Conservation (phyloP, 495 filamentous ascomycete species). For the Xylaria curta region DNA sequence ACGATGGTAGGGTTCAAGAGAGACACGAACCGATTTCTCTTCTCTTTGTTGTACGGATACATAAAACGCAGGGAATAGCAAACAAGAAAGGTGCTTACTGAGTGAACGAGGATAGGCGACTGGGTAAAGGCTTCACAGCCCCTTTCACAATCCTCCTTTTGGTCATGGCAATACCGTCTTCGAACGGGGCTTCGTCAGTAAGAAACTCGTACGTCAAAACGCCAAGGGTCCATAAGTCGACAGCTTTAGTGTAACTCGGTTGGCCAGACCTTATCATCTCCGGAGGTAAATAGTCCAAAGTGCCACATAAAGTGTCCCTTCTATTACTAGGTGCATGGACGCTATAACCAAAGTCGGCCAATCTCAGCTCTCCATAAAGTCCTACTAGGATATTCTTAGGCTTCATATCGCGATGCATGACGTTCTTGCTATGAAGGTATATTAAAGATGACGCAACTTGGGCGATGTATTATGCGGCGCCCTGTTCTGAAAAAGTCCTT, state of each 20-base stretch:
- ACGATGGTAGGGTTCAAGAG: conserved; percentile 11
- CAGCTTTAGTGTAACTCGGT: conserved; percentile 65
- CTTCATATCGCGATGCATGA: conserved; percentile 99
- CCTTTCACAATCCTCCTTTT: conserved; percentile 34
- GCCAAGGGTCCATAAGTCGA: conserved; percentile 80
- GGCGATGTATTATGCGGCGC: conserved; percentile 92
- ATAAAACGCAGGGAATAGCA: too few relatives aligned
- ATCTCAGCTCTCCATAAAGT: conserved; percentile 98
- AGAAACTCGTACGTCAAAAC: conserved; percentile 82
- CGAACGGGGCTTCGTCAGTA: conserved; percentile 80
- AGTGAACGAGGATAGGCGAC: conserved; percentile 52
- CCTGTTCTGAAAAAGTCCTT: conserved; percentile 88
- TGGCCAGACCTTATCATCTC: conserved; percentile 89
- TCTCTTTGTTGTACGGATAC: not conserved
- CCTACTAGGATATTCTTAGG: conserved; percentile 98
- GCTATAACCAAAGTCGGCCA: conserved; percentile 97
- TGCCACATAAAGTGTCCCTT: conserved; percentile 94
- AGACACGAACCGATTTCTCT: not conserved
- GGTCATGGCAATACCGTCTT: conserved; percentile 62
- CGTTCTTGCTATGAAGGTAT: conserved; percentile 95
- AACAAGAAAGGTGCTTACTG: too few relatives aligned
- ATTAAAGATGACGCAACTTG: conserved; percentile 89
- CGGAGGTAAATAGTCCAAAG: conserved; percentile 93
- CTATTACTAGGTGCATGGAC: conserved; percentile 97
- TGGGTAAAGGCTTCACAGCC: conserved; percentile 43